Base-by-base conservation (phyloP, 192 early-diverging fungal genomes). In the Coemansia sp. region DNA sequence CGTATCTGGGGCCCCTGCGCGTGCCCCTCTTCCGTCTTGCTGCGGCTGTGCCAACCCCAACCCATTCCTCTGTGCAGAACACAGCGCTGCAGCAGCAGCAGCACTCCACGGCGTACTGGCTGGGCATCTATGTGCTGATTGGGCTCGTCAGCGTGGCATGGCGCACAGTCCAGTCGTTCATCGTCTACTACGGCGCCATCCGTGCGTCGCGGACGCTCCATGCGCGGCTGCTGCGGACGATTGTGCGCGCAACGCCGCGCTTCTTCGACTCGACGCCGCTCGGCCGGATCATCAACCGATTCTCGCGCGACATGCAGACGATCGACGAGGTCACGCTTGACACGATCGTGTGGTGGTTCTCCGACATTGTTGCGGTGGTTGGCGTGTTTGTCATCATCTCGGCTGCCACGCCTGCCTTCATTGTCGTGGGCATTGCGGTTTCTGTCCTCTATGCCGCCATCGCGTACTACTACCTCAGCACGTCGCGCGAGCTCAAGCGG, bases 221-320 rank as follows among this genome's bases (percentile, higher is more conserved):
- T 62, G 43, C 64, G 21, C 78, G 73, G 21, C 74, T 92, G 26
- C 61, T 93, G 32, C 76, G 68, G 13, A 62, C 84, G 39, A 82
- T 93, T 36, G 66, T 88, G 19, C 86, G 84, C 32, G 90, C 92
- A 4, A 90, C 89, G 52, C 83, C 95, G 32, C 85, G 88, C 37
- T 96, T 95, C 85, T 97, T 92, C 77, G 93, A 95, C 63, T 85
- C 90, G 13, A 93, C 91, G 4, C 95, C 95, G 21, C 70, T 92
- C 8, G 94, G 94, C 36, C 86, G 90, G 22, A 90, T 95, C 59
- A 88, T 91, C 63, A 96, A 94, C 74, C 76, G 96, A 40, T 94
- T 94, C 73, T 91, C 91, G 21, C 89, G 90, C 16, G 93, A 98
- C 80, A 90, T 96, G 67, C 87, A 91, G 37, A 85, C 85, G 5